phyloP scores from a whole-genome alignment of 2,329 filamentous ascomycete species.

The Diaporthe capsici region DNA sequence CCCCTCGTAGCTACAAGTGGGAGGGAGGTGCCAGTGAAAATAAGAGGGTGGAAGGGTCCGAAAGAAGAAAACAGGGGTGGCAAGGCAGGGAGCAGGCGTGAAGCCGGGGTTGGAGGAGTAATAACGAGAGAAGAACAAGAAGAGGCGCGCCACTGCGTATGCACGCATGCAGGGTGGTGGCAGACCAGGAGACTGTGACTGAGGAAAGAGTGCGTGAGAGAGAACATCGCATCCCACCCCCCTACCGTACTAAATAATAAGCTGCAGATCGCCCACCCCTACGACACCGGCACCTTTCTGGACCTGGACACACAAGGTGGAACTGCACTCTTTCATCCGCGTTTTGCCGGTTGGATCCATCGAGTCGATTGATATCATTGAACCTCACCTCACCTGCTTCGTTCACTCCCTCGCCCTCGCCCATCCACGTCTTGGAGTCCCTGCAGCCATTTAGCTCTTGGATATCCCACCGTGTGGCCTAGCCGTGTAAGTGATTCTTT shows the following conservation, averaged over 20 bases:
- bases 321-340: slow-evolving; percentile 30
- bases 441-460: slow-evolving; percentile 5
- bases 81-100: neutral
- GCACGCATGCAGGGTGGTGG: slow-evolving; percentile 24
- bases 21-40: neutral
- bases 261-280: slow-evolving; percentile 36
- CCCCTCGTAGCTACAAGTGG: neutral
- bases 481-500: neutral
- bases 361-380: slow-evolving; percentile 16
- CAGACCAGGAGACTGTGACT: neutral
- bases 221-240: slow-evolving; percentile 8
- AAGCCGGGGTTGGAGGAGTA: slow-evolving; percentile 9
- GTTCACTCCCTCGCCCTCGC: neutral
- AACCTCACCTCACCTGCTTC: slow-evolving; percentile 12
- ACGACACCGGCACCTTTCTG: neutral
- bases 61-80: neutral
- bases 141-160: slow-evolving; percentile 23
- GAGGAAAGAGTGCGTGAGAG: neutral
- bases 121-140: neutral
- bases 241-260: slow-evolving; percentile 30
- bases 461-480: neutral
- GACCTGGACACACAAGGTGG: slow-evolving; percentile 27
- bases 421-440: neutral
- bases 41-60: slow-evolving; percentile 15
- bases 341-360: slow-evolving; percentile 23